These are phyloP conservation scores for Hippophae rhamnoides DNA, from an alignment of 306 rosid species.

Conservation along the genomic window DNA sequence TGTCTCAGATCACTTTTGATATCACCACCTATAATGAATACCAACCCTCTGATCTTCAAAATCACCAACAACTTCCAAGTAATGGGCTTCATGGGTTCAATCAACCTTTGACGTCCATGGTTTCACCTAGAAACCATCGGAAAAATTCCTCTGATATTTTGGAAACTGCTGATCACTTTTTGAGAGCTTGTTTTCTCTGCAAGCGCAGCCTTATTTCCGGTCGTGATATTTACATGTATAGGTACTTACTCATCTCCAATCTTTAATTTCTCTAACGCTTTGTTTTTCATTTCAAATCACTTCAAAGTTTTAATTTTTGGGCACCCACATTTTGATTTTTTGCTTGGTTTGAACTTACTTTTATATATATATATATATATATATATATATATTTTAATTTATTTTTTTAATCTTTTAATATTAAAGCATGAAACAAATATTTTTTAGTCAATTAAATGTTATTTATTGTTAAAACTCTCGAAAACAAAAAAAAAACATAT, in stretches of 20 bases:
- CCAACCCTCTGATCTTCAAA: slow-evolving; percentile 22
- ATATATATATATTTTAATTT: neutral
- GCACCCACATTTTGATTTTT: too few species aligned
- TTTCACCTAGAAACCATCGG: slow-evolving; percentile 34
- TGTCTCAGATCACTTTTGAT: slow-evolving; percentile 74
- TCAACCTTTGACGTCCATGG: slow-evolving; percentile 24
- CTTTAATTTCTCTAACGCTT: neutral
- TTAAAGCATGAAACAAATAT: too few species aligned
- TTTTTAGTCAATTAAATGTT: too few species aligned
- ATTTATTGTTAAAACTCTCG: too few species aligned
- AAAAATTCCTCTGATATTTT: slow-evolving; percentile 33
- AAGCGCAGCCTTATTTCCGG: slow-evolving; percentile 52
- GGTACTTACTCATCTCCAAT: slow-evolving; percentile 20
- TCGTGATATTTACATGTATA: slow-evolving; percentile 93
- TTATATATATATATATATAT: neutral
- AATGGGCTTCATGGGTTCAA: slow-evolving; percentile 25
- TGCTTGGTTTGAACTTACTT: neutral
- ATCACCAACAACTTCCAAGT: neutral
- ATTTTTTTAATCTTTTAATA: too few species aligned
- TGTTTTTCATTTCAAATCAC: neutral
- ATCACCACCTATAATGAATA: slow-evolving; percentile 23
- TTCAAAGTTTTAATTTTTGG: too few species aligned
- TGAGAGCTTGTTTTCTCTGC: slow-evolving; percentile 72
- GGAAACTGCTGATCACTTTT: slow-evolving; percentile 39
- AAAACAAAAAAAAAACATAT: too few species aligned